These are phyloP conservation scores for Polyplosphaeria fusca DNA, from an alignment of 495 filamentous ascomycete genomes.

Conservation along the genomic window DNA sequence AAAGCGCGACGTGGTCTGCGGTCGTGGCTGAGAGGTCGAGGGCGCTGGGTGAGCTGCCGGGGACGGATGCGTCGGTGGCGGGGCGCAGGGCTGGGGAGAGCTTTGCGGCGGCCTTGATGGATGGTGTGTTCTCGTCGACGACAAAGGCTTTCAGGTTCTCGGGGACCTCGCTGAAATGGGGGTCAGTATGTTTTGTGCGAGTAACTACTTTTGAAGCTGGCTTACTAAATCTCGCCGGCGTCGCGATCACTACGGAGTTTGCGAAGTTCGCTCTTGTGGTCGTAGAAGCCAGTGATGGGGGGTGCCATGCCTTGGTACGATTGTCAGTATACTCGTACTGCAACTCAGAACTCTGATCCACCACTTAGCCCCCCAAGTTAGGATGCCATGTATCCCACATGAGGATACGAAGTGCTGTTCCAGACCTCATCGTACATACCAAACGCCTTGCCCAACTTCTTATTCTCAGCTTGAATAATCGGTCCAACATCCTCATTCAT, in stretches of 20 bases:
- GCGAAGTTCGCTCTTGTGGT: neutral
- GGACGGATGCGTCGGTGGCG: neutral
- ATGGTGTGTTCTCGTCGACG: neutral
- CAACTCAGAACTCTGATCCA: too few relatives aligned
- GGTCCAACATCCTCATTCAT: neutral
- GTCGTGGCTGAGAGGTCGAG: too few relatives aligned
- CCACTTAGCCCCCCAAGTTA: too few relatives aligned
- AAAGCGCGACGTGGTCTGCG: too few relatives aligned
- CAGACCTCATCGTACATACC: too few relatives aligned
- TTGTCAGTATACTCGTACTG: too few relatives aligned
- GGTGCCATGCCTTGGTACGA: too few relatives aligned
- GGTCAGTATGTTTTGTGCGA: neutral
- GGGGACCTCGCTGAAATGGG: neutral
- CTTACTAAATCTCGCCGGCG: constrained; percentile 4
- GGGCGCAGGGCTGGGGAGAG: neutral
- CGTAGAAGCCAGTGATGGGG: neutral
- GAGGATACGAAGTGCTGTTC: too few relatives aligned
- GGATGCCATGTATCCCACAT: too few relatives aligned
- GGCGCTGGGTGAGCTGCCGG: too few relatives aligned
- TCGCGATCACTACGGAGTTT: neutral
- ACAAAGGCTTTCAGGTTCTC: neutral
- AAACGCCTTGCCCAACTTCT: neutral
- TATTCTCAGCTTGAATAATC: neutral
- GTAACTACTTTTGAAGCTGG: neutral
- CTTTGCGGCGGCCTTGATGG: neutral